Evolutionary conservation across 139 green algal species (phyloP).

Genomic region (Closterium sp.): DNA sequence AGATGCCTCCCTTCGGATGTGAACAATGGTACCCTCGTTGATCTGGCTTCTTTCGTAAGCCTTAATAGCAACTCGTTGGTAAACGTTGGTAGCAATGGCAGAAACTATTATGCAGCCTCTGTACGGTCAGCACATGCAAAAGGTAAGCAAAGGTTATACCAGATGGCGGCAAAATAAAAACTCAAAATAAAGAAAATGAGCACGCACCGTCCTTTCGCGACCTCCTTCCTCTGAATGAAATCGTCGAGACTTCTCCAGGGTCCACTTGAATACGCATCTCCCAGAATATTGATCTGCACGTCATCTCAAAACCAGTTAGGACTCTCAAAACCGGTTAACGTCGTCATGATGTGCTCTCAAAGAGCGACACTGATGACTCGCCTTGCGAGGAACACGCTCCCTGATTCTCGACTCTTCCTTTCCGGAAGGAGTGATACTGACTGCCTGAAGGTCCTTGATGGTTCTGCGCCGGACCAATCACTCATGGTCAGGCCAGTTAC

Average conservation of each 20-base stretch:
- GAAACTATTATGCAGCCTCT: neutral
- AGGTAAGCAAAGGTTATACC: neutral
- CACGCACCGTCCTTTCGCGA: neutral
- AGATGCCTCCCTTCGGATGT: conserved; percentile 7
- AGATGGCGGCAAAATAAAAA: neutral
- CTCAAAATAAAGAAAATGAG: neutral
- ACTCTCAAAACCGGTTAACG: too few species aligned
- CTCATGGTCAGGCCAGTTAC: too few species aligned
- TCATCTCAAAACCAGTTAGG: neutral
- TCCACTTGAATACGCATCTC: neutral
- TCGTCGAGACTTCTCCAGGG: conserved; percentile 7
- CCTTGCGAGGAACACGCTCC: neutral
- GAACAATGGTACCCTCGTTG: neutral
- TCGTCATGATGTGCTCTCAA: neutral
- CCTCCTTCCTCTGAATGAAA: neutral
- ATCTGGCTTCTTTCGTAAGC: neutral
- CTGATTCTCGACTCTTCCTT: neutral
- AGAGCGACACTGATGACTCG: neutral
- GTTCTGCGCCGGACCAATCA: neutral
- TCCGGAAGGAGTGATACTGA: neutral
- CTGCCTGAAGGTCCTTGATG: neutral
- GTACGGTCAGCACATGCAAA: neutral
- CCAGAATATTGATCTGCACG: neutral
- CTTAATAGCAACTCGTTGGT: conserved; percentile 10
- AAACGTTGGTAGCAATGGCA: neutral